phyloP scores from a whole-genome alignment of 768 basidiomycete species.

The Phanerochaete carnosa region DNA sequence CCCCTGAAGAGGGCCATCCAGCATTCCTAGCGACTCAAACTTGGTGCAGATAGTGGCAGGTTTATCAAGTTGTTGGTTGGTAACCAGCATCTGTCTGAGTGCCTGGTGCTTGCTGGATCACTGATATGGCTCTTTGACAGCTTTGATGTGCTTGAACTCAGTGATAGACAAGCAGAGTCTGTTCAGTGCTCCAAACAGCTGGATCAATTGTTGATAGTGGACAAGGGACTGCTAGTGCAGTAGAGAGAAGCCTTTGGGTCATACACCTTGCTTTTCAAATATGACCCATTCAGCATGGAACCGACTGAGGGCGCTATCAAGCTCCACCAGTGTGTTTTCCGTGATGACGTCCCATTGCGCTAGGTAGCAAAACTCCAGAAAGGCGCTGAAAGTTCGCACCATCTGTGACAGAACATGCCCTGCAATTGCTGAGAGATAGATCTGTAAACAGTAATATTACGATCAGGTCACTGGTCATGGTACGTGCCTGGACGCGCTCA shows the following conservation, averaged over 20 bases:
- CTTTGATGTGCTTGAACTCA: conserved; percentile 24
- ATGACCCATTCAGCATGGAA: conserved; percentile 31
- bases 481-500: neutral
- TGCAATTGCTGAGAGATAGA: conserved; percentile 24
- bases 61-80: conserved; percentile 24
- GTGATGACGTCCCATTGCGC: conserved; percentile 11
- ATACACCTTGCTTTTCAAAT: conserved; percentile 14
- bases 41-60: conserved; percentile 17
- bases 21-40: conserved; percentile 15
- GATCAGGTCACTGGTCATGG: neutral
- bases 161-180: conserved; percentile 26
- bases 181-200: conserved; percentile 21
- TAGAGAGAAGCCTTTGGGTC: conserved; percentile 11
- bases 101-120: conserved; percentile 18
- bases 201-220: conserved; percentile 18
- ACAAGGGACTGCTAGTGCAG: conserved; percentile 14
- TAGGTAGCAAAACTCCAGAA: conserved; percentile 27
- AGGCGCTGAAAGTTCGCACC: conserved; percentile 17
- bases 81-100: conserved; percentile 21
- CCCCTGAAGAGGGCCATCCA: neutral
- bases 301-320: conserved; percentile 18
- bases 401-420: conserved; percentile 22
- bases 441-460: conserved; percentile 6
- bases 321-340: conserved; percentile 5
- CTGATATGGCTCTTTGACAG: conserved; percentile 25